Base-by-base conservation (phyloP, 2,329 filamentous ascomycete genomes). In the Aspergillus fijiensis region DNA sequence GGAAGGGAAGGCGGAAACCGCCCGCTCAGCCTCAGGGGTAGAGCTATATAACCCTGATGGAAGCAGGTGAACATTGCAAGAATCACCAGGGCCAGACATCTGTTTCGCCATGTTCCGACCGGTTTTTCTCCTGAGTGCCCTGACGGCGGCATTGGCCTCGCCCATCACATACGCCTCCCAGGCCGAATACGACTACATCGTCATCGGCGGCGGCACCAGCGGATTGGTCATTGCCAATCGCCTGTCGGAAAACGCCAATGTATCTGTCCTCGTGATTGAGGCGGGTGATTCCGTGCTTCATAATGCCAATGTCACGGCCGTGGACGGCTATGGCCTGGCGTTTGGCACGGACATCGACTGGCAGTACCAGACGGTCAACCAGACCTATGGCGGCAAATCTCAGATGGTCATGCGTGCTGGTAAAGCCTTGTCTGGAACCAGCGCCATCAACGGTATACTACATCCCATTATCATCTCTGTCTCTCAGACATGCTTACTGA, bases 351-450 rank as follows among this genome's bases (percentile, higher is more conserved):
- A 65, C 2, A 75, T 80, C 27, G 79, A 81, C 64, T 81, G 77
- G 77, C 66, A 69, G 1, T 81, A 79, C 51, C 63, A 69, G 52
- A 78, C 74, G 7, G 73, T 70, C 16, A 70, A 75, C 7, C 79
- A 81, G 57, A 74, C 66, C n/a, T 78, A 79, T 64, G 74, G 27
- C 70, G 1, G 72, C 67, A 9, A 71, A 72, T 19, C 57, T 39
- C 69, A 61, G 5, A 66, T 78, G 50, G 69, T 65, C 4, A 73
- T 79, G 59, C 71, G 71, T 27, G 77, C 77, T 35, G 79, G 78
- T 2, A 81, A 78, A 58, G 78, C 76, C 0, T 63, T 81, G 5
- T 78, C 76, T 29, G 80, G 79, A 1, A 77, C 77, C 0, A 80
- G 76, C 48, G 70, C 74, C 4, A 80, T 81, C 55, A 81, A 81